phyloP scores from a whole-genome alignment of 495 filamentous ascomycete genomes.

The Pseudevernia furfuracea region DNA sequence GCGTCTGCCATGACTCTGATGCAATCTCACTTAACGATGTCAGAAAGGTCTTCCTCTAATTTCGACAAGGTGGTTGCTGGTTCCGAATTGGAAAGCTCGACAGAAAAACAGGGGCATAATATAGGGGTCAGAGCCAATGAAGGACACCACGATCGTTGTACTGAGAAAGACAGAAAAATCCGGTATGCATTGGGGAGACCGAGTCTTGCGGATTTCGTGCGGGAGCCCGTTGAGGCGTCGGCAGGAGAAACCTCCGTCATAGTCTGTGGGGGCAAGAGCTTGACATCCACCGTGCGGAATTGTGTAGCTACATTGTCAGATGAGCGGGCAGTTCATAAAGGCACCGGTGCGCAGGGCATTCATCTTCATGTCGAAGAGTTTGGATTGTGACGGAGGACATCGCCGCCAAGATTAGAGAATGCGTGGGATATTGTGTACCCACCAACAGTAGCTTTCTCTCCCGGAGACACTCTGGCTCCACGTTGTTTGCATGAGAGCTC shows the following conservation, averaged over 20 bases:
- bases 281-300: constrained; percentile 58
- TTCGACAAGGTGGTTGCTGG: not conserved
- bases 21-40: not conserved
- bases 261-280: constrained; percentile 65
- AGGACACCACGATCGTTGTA: not conserved
- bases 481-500: not conserved
- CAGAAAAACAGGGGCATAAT: not conserved
- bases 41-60: not conserved
- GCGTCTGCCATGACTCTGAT: not conserved
- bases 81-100: not conserved
- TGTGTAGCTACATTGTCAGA: constrained; percentile 66
- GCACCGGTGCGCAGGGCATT: constrained; percentile 77
- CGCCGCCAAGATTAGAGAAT: not conserved
- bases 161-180: constrained; percentile 1
- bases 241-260: constrained; percentile 76
- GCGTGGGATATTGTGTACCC: not conserved
- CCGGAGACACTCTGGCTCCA: not conserved
- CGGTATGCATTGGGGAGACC: constrained; percentile 38
- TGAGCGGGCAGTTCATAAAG: constrained; percentile 84
- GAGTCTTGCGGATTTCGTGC: constrained; percentile 39
- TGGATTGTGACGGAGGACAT: constrained; percentile 25
- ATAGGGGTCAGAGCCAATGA: not conserved
- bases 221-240: constrained; percentile 58
- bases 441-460: not conserved
- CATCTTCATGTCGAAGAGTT: constrained; percentile 41